Conservation (phyloP, 2,329 filamentous ascomycete species). For the Pseudofabraea citricarpa region DNA sequence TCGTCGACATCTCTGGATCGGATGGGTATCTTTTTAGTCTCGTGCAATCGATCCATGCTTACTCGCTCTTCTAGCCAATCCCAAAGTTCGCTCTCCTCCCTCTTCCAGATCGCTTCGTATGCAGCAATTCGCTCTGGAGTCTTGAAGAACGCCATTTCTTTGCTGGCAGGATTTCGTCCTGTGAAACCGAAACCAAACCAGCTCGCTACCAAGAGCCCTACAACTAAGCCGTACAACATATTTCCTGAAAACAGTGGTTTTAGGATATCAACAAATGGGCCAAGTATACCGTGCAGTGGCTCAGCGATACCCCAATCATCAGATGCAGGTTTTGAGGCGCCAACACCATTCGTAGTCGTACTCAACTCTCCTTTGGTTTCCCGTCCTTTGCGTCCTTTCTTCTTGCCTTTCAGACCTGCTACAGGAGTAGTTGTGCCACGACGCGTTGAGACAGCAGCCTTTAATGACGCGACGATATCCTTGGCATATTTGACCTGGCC, state of each 20-base stretch:
- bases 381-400: conserved; percentile 40
- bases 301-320: conserved; percentile 77
- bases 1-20: conserved; percentile 19
- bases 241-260: conserved; percentile 71
- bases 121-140: conserved; percentile 67
- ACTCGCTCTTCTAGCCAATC: conserved; percentile 27
- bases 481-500: conserved; percentile 82
- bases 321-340: conserved; percentile 28
- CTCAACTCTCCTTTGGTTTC: conserved; percentile 38
- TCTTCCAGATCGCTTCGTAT: conserved; percentile 77
- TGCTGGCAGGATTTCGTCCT: conserved; percentile 30
- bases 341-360: conserved; percentile 31
- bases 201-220: conserved; percentile 66
- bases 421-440: conserved; percentile 43
- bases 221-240: conserved; percentile 69
- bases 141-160: conserved; percentile 32
- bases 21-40: conserved; percentile 27
- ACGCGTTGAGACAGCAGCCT: conserved; percentile 65
- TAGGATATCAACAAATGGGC: conserved; percentile 65
- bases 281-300: conserved; percentile 64
- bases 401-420: conserved; percentile 50
- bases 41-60: conserved; percentile 70
- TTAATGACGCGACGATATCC: conserved; percentile 71
- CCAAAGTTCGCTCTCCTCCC: conserved; percentile 31
- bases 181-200: conserved; percentile 63